Evolutionary conservation across 2,329 filamentous ascomycete genomes (phyloP), one percentile per base, ranked within the genome.

Genomic region (Thielaviopsis punctulata): DNA sequence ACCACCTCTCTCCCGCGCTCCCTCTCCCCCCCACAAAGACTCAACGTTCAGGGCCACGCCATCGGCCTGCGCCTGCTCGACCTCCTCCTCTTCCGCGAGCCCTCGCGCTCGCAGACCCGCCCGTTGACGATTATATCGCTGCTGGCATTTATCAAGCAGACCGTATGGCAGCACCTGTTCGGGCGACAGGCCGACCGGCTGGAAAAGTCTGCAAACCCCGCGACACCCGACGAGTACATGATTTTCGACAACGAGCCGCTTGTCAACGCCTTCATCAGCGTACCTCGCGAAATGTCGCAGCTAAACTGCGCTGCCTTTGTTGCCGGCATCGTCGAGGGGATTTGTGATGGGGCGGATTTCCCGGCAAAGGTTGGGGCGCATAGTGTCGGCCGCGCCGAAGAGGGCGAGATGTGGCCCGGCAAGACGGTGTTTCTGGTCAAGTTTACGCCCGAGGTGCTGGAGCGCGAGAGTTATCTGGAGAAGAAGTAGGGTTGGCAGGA

Each of bases 231-330:
- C 60, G 90, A 96, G 71, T 98, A 96, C 73, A 96, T 98, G 90
- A 92, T 98, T 61, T 86, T 89, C 61, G 92, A 98, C 69, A 96
- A 98, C 68, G 92, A 96, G 65, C 92, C 92, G 21, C 74, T 96
- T 49, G 90, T 96, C 39, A 96, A 95, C 67, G 82, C 84, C 57
- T 96, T 92, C 69, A 84, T 98, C 63, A 87, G 81, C 60, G 84
- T 96, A 51, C 92, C 92, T 15, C 84, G 84, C 62, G 92, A 98
- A 68, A 94, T 98, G 86, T 88, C 78, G 67, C 86, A 92, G 75
- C 74, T 98, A 62, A 96, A 95, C 66, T 95, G 90, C 67, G 92
- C 90, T 18, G 92, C 92, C 9, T 98, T 86, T 63, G 88, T 95
- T 19, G 92, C 92, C 1, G 92, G 92, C 18, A 84, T 98, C 57